phyloP scores from a whole-genome alignment of 495 filamentous ascomycete species.

The Hamigera avellanea region DNA sequence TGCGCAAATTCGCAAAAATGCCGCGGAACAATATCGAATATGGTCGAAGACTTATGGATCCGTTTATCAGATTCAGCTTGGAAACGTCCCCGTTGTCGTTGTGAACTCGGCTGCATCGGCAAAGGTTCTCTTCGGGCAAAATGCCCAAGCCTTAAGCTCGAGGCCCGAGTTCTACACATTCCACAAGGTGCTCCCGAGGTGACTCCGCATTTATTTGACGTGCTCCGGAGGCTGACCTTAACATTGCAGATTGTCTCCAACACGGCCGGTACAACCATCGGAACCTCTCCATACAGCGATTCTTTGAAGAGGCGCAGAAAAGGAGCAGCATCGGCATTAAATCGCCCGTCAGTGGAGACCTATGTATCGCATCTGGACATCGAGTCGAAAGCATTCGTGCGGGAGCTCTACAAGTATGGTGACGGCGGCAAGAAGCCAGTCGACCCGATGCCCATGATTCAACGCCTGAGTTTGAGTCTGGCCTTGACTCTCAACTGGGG shows the following conservation, averaged over 20 bases:
- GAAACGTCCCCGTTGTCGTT: slow-evolving; percentile 49
- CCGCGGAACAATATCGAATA: slow-evolving; percentile 46
- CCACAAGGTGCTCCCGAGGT: slow-evolving; percentile 38
- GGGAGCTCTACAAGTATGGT: slow-evolving; percentile 33
- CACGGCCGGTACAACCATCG: slow-evolving; percentile 55
- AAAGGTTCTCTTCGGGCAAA: slow-evolving; percentile 45
- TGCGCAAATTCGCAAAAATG: slow-evolving; percentile 45
- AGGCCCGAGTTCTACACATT: slow-evolving; percentile 55
- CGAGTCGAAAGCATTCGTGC: slow-evolving; percentile 42
- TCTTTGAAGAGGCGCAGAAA: slow-evolving; percentile 52
- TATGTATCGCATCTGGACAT: slow-evolving; percentile 51
- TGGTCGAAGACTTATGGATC: slow-evolving; percentile 47
- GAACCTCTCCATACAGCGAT: slow-evolving; percentile 51
- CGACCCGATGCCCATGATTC: slow-evolving; percentile 30
- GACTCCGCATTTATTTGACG: background rate
- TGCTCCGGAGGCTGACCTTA: slow-evolving; percentile 1
- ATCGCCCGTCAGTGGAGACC: slow-evolving; percentile 46
- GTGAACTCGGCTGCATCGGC: slow-evolving; percentile 47
- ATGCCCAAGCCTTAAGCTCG: slow-evolving; percentile 47
- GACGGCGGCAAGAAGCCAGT: slow-evolving; percentile 24
- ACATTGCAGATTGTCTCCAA: slow-evolving; percentile 42
- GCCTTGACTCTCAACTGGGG: slow-evolving; percentile 42
- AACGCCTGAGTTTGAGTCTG: slow-evolving; percentile 39
- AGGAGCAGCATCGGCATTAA: slow-evolving; percentile 50
- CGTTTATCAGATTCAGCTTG: slow-evolving; percentile 55